Evolutionary conservation across 2,329 filamentous ascomycete genomes (phyloP), one percentile per base, ranked within the genome.

Genomic region (Aspergillaceae sp.): DNA sequence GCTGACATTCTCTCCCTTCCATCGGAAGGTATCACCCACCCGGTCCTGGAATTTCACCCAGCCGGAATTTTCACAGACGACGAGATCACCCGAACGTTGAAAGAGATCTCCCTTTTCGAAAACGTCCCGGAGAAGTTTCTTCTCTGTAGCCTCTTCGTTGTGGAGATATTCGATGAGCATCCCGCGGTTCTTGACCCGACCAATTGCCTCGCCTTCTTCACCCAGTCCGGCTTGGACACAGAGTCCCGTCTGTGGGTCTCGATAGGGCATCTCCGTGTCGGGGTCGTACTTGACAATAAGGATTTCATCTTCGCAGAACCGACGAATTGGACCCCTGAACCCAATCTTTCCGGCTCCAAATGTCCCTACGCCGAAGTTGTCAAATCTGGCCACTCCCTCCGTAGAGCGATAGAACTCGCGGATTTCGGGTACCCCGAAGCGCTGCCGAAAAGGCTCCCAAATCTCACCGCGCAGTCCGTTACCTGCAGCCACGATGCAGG

Each of bases 341-440:
- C 70, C 72, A 26, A 74, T 59, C 29, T 70, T 71, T 0, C 71
- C 71, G 4, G 63, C 70, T 4, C 65, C 70, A 55, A 61, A 71
- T 1, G 64, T 55, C 3, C 69, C 68, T 27, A 54, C 55, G 11
- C 65, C 69, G 36, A 65, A 62, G 44, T 74, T 74, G 48, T 73
- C 69, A 33, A 69, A 72, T 33, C 69, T 71, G 5, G 68, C 68
- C 1, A 72, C 49, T 2, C 71, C 72, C 46, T 75, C 72, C 0
- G 71, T 75, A 3, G 69, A 70, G 3, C 70, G 62, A 48, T 74
- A 75, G 49, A 74, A 73, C 48, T 75, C 72, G 5, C 71, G 62
- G 36, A 75, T 67, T 53, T 74, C 72, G 2, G 64, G 62, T 1
- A 75, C 63, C 0, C 56, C 60, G 50, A 73, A 74, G 2, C 70